Base-by-base conservation (phyloP, 2,329 filamentous ascomycete species). In the Acrocalymma vagum region DNA sequence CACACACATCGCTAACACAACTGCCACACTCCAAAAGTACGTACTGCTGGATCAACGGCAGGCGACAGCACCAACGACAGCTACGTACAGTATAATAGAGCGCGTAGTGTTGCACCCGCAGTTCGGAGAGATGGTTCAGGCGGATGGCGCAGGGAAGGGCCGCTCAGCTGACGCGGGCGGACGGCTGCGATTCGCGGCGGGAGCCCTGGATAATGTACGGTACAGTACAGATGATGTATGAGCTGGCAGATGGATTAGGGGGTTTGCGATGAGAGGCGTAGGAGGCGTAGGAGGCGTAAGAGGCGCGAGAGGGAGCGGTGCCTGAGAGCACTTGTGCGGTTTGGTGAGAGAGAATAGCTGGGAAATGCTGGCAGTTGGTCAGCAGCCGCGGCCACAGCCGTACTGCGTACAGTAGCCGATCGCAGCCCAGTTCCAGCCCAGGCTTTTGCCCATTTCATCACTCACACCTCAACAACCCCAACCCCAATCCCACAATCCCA, bases 271-370 rank as follows among this genome's bases (percentile, higher is more conserved):
- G 54, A 46, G 52, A 53, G 47, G 53, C 45, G 52, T n/a, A n/a
- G n/a, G n/a, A n/a, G n/a, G n/a, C n/a, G n/a, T n/a, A n/a, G n/a
- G n/a, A n/a, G n/a, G n/a, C n/a, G n/a, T n/a, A n/a, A n/a, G n/a
- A n/a, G 56, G 48, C 54, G 55, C 35, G 41, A 31, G 29, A 37
- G 42, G 47, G 31, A 29, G 50, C 38, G 47, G 47, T 51, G 50
- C 45, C 51, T 52, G 54, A 34, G n/a, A 32, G 26, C 42, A 29
- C 28, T 21, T 43, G 29, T 34, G 41, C 41, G 27, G 18, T 21
- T 29, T 22, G 25, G 15, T 16, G 22, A 15, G 23, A 17, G 13
- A 13, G 30, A 28, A 36, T 29, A 30, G 26, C 35, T 21, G 18
- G 31, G 31, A 15, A 15, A 15, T 29, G 41, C 40, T 25, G 29